phyloP scores from a whole-genome alignment of 768 basidiomycete genomes.

The Hirschioporus abietinus region DNA sequence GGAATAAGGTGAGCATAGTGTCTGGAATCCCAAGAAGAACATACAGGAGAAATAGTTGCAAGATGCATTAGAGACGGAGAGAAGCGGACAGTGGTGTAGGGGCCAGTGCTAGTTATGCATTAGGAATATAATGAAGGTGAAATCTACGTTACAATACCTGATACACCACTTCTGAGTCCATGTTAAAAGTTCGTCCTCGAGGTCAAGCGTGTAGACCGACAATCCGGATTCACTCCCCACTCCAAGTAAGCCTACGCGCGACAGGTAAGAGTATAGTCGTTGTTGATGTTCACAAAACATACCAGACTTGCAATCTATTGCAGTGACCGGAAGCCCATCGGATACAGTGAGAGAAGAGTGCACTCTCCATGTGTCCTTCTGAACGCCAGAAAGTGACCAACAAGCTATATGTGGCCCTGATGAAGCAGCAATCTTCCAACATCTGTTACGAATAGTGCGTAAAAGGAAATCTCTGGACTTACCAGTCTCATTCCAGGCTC shows the following conservation, averaged over 20 bases:
- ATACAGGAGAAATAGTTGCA: constrained; percentile 55
- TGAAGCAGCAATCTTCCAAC: constrained; percentile 63
- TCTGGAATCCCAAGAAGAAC: constrained; percentile 17
- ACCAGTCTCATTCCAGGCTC: constrained; percentile 82
- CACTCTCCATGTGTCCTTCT: constrained; percentile 64
- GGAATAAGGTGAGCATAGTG: constrained; percentile 10
- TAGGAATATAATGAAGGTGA: constrained; percentile 8
- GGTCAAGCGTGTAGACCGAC: constrained; percentile 69
- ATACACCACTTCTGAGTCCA: constrained; percentile 79
- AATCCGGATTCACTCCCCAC: constrained; percentile 57
- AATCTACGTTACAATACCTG: constrained; percentile 37
- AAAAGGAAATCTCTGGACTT: constrained; percentile 27
- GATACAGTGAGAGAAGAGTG: constrained; percentile 77
- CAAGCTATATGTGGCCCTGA: constrained; percentile 63
- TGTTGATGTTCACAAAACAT: constrained; percentile 13
- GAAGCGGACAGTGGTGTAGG: constrained; percentile 52
- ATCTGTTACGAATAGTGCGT: constrained; percentile 4
- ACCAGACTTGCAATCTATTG: constrained; percentile 77
- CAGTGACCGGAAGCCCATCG: constrained; percentile 46
- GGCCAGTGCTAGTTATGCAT: constrained; percentile 35
- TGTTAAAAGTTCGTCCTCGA: constrained; percentile 77
- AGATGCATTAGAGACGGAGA: constrained; percentile 77
- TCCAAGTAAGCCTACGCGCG: constrained; percentile 60
- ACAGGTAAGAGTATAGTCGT: constrained; percentile 20
- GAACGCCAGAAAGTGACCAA: constrained; percentile 70